Evolutionary conservation across 139 green algal species (phyloP), one percentile per base, ranked within the genome.

Genomic region (Chlamydomonas urium): DNA sequence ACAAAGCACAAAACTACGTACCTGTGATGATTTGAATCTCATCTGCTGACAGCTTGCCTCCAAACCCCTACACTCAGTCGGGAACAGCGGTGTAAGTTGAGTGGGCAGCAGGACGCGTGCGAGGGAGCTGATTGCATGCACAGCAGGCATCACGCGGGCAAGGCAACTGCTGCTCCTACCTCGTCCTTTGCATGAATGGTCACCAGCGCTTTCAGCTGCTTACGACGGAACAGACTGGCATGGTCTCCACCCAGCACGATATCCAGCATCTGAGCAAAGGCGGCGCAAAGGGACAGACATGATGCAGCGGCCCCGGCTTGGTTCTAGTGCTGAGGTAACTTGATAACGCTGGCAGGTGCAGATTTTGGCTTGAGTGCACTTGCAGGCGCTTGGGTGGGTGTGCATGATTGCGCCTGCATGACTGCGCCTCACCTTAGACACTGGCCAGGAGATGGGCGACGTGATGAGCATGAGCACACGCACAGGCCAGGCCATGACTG

Each of bases 361-460:
- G 14, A 5, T 62, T 8, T 29, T 5, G 10, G 53, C 53, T 14
- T 17, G 53, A 31, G 19, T 62, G 53, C n/a, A 5, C n/a, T 28
- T 29, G 65, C 24, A 60, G 28, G 65, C 45, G 4, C 45, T 38
- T 38, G 69, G 57, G 53, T 47, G 59, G 37, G 60, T 67, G 19
- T 36, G 58, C 56, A 10, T 53, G 14, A n/a, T 17, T 53, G 42
- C 17, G 42, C 17, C 14, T 53, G 42, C 42, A 17, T 53, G 42
- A n/a, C 14, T 53, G 42, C 17, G 42, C 42, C 10, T 17, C 42
- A 53, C 42, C 73, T 86, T 88, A 36, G 71, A 79, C 58, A 97
- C 90, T 32, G 93, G 92, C 67, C 75, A 93, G 1, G 87, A 74
- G 23, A 97, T 72, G n/a, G 85, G 85, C 17, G 50, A 78, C 10